Conservation (phyloP, 768 basidiomycete genomes). For the Suillus fuscotomentosus region DNA sequence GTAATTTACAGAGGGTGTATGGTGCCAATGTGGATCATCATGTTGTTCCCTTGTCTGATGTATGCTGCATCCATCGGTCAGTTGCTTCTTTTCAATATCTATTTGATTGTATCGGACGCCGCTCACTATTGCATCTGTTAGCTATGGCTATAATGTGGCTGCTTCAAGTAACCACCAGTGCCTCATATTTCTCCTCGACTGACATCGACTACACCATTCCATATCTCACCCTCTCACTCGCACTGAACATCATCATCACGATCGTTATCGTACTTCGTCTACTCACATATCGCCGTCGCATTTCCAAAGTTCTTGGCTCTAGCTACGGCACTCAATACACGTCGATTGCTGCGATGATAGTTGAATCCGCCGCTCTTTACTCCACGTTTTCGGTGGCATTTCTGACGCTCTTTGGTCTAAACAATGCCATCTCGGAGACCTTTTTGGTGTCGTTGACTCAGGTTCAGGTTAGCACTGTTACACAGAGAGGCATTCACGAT, state of each 20-base stretch:
- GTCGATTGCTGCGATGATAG: constrained; percentile 31
- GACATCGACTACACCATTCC: constrained; percentile 15
- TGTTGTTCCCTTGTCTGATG: background rate
- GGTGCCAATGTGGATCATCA: background rate
- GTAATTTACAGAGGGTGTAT: background rate
- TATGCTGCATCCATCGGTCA: background rate
- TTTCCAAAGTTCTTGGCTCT: constrained; percentile 18
- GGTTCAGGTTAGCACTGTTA: constrained; percentile 21
- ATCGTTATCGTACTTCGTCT: constrained; percentile 30
- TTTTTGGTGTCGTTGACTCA: constrained; percentile 29
- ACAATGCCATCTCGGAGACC: constrained; percentile 24
- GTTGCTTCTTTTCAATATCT: background rate
- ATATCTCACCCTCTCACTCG: constrained; percentile 28
- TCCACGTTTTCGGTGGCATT: constrained; percentile 27
- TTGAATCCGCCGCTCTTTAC: constrained; percentile 35
- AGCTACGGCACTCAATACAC: constrained; percentile 26
- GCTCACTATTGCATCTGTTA: background rate
- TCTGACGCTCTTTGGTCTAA: constrained; percentile 23
- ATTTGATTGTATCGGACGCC: background rate
- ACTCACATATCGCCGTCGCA: constrained; percentile 16
- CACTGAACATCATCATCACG: constrained; percentile 32
- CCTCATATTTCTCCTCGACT: constrained; percentile 2
- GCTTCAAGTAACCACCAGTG: background rate
- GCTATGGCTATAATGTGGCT: background rate
- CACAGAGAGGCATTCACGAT: background rate